Evolutionary conservation across 2,329 filamentous ascomycete genomes (phyloP), one percentile per base, ranked within the genome.

Genomic region (Alternaria dauci): DNA sequence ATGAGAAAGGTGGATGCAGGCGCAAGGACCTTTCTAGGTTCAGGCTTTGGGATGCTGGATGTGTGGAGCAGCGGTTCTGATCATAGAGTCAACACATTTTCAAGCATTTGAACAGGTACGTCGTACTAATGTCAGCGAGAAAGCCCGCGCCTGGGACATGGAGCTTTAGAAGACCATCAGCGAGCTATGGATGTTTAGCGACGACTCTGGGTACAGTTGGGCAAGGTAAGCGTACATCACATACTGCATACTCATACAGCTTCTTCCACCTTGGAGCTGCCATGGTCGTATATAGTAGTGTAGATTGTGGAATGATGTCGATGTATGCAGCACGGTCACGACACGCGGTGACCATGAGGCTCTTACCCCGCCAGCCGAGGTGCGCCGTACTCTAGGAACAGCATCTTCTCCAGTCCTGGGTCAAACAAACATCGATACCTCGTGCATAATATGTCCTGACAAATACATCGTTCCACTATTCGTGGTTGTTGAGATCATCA

Each of bases 81-180:
- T 14, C 8, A 30, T 8, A 14, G 8, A n/a, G 18, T 59, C 6
- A 41, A 65, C 2, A 62, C 38, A 32, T 32, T 6, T 6, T 5
- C 8, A n/a, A 12, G 16, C 5, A 16, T 32, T 6, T 8, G 3
- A 6, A 18, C 36, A 71, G 78, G 76, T 70, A 80, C 51, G 60
- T 48, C 71, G 67, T 75, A 88, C 86, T 73, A 53, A 88, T 81
- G 73, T 92, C 89, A 38, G 87, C 81, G 38, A 93, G 79, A 72
- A 88, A 89, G 55, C 91, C 91, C 26, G 88, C 89, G 47, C 86
- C 84, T 11, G 88, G 83, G 8, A 89, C 85, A 60, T 89, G 85
- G 48, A 93, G 83, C 71, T 89, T 91, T 56, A 92, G 83, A 2
- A 93, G 84, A 6, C 89, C 90, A 75, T 93, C 91, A 11, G 90